Conservation (phyloP, 495 filamentous ascomycete genomes). For the Penicillium salamii region DNA sequence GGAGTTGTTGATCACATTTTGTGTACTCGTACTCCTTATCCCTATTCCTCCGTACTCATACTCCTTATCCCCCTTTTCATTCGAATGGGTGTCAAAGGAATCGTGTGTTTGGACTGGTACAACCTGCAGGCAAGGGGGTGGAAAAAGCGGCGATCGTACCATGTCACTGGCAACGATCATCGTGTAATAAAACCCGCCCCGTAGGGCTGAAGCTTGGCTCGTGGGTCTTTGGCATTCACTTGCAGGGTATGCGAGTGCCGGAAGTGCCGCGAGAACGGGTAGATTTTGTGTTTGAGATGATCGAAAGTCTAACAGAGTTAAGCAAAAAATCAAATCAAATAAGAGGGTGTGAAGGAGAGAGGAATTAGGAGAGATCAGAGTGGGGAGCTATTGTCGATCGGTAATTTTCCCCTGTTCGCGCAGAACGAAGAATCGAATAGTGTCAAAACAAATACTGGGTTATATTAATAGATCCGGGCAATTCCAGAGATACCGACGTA, state of each 20-base stretch:
- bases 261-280: neutral
- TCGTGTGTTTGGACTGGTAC: no score
- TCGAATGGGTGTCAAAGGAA: no score
- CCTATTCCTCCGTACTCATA: no score
- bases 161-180: slow-evolving; percentile 4
- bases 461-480: no score
- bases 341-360: no score
- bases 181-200: slow-evolving; percentile 8
- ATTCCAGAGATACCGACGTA: no score
- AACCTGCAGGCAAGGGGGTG: neutral
- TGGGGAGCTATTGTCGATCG: neutral
- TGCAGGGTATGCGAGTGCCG: neutral
- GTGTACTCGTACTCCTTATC: no score
- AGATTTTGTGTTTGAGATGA: neutral
- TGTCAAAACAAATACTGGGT: neutral
- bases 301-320: no score
- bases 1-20: no score
- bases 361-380: neutral
- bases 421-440: neutral
- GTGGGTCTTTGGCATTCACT: slow-evolving; percentile 5
- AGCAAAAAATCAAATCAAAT: no score
- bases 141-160: neutral
- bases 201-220: slow-evolving; percentile 30
- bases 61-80: no score
- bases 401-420: neutral